These are phyloP conservation scores for Helenozyma rhizophorensis DNA, from an alignment of 805 yeast genomes.

Conservation along the genomic window DNA sequence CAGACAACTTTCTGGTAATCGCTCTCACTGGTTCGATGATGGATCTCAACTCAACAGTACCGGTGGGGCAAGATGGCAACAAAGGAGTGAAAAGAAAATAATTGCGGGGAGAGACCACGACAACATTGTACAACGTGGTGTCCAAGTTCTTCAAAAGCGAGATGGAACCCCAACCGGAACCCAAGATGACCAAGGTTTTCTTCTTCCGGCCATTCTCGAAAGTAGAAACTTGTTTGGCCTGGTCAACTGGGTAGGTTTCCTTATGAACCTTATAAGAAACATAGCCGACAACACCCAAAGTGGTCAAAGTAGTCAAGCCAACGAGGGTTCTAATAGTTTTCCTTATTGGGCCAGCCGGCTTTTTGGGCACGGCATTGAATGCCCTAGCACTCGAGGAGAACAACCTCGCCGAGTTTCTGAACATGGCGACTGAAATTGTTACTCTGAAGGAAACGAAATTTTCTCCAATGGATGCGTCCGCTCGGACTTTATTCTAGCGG, in stretches of 20 bases:
- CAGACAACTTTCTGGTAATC: slow-evolving; percentile 73
- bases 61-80: slow-evolving; percentile 92
- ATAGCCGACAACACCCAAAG: slow-evolving; percentile 51
- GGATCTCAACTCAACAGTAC: slow-evolving; percentile 84
- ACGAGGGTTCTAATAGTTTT: slow-evolving; percentile 46
- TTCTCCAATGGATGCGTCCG: no score
- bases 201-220: slow-evolving; percentile 55
- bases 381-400: slow-evolving; percentile 21
- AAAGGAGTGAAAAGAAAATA: slow-evolving; percentile 95
- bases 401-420: slow-evolving; percentile 16
- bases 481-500: no score
- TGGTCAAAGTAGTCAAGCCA: slow-evolving; percentile 44
- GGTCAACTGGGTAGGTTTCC: slow-evolving; percentile 59
- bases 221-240: slow-evolving; percentile 54
- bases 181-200: slow-evolving; percentile 74
- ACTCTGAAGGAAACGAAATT: no score
- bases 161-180: slow-evolving; percentile 95
- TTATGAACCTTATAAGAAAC: slow-evolving; percentile 52
- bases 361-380: slow-evolving; percentile 15
- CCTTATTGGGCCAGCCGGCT: slow-evolving; percentile 25
- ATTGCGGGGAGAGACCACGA: slow-evolving; percentile 90
- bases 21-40: slow-evolving; percentile 91
- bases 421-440: slow-evolving; percentile 5
- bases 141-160: slow-evolving; percentile 81
- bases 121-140: slow-evolving; percentile 81